A percentile compares a stretch with the other conserved stretches of the same genome.
Conservation (phyloP, 768 basidiomycete genomes). For the Leccinum subtestaceum region DNA sequence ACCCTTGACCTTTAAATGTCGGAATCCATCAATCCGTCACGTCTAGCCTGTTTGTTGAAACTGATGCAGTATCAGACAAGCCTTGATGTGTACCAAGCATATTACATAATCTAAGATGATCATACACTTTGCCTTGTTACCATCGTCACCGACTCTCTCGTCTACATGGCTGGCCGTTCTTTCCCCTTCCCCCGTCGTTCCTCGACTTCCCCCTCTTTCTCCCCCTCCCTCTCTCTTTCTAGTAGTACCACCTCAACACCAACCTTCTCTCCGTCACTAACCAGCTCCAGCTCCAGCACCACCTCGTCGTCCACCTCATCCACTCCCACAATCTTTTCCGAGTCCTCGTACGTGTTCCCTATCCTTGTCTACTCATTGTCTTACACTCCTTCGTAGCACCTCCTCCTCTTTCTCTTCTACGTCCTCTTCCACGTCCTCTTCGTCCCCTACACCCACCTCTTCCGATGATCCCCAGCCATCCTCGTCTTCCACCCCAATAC, state of each 20-base stretch:
- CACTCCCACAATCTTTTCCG: background rate
- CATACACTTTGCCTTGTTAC: too few relatives aligned
- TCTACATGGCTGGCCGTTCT: too few relatives aligned
- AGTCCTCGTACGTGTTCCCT: constrained; percentile 8
- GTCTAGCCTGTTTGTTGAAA: too few relatives aligned
- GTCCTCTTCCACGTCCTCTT: constrained; percentile 4
- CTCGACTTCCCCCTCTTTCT: background rate
- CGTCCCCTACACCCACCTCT: background rate
- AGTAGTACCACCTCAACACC: background rate
- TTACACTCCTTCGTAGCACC: constrained; percentile 3
- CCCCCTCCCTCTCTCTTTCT: background rate
- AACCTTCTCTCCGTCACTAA: background rate
- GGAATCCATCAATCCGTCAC: too few relatives aligned
- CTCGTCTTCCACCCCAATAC: background rate
- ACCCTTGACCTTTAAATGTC: too few relatives aligned
- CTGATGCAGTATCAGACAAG: too few relatives aligned
- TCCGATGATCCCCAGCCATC: background rate
- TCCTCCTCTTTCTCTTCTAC: background rate
- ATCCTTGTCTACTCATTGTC: background rate
- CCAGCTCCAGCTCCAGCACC: background rate
- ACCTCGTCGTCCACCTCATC: background rate
- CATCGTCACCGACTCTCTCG: too few relatives aligned
- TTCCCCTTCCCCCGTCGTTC: too few relatives aligned
- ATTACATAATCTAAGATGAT: too few relatives aligned
- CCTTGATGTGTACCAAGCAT: too few relatives aligned